A percentile compares a stretch with the other conserved stretches of the same genome.
Evolutionary conservation across 108 stramenopile genomes (phyloP).

Genomic region (Craspedostauros australis): DNA sequence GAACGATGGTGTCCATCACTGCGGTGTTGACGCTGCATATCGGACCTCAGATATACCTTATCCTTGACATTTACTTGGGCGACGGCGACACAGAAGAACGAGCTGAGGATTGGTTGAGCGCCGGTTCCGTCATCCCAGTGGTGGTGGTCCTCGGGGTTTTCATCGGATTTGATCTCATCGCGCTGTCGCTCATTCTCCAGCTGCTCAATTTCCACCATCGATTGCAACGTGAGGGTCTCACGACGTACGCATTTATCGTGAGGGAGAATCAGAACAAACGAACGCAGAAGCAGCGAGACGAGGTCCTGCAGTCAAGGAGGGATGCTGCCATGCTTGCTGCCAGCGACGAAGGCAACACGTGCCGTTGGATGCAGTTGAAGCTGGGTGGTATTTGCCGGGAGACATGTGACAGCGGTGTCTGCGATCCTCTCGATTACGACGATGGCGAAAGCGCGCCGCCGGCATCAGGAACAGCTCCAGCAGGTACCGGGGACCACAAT

Average conservation of each 20-base stretch:
- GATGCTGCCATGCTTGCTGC: conserved; percentile 4
- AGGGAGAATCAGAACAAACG: conserved; percentile 47
- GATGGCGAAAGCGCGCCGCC: neutral
- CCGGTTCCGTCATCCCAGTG: conserved; percentile 14
- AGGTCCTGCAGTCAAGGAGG: conserved; percentile 17
- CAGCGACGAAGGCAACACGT: conserved; percentile 4
- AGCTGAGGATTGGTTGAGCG: conserved; percentile 49
- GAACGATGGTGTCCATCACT: conserved; percentile 47
- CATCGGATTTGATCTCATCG: conserved; percentile 35
- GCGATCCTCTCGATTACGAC: conserved; percentile 14
- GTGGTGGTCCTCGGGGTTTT: conserved; percentile 37
- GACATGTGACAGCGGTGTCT: conserved; percentile 9
- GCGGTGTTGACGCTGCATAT: conserved; percentile 30
- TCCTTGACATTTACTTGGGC: conserved; percentile 31
- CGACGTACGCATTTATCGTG: conserved; percentile 88
- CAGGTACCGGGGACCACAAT: neutral
- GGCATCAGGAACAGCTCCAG: neutral
- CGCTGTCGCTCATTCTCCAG: conserved; percentile 53
- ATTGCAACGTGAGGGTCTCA: conserved; percentile 54
- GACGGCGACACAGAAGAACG: conserved; percentile 13
- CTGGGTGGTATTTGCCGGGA: conserved; percentile 4
- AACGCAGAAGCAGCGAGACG: conserved; percentile 35
- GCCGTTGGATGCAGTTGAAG: neutral
- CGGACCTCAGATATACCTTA: conserved; percentile 18
- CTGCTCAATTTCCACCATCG: conserved; percentile 71